phyloP scores from a whole-genome alignment of 345 rosid species.

The Ricinus communis region DNA sequence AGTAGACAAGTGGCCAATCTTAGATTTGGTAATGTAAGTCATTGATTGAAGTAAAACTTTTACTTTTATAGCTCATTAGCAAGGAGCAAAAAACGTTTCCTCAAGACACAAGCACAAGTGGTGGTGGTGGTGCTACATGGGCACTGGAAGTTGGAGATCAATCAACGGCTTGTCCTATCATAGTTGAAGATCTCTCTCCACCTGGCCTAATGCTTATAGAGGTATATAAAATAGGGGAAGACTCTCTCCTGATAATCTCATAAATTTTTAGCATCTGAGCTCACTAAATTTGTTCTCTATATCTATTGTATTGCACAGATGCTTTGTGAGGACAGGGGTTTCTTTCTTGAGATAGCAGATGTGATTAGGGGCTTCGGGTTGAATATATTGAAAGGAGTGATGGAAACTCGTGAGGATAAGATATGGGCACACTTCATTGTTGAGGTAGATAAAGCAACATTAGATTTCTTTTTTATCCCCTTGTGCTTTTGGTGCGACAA shows the following conservation, averaged over 20 bases:
- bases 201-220: constrained; percentile 88
- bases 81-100: constrained; percentile 31
- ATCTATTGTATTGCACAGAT: constrained; percentile 47
- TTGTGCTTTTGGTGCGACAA: neutral
- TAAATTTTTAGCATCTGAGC: constrained; percentile 1
- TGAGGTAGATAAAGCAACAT: constrained; percentile 47
- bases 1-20: constrained; percentile 5
- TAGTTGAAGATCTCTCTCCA: constrained; percentile 69
- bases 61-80: constrained; percentile 36
- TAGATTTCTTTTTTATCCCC: neutral
- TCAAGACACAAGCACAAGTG: constrained; percentile 29
- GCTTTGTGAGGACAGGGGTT: constrained; percentile 73
- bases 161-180: constrained; percentile 67
- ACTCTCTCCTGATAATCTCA: neutral
- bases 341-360: constrained; percentile 83
- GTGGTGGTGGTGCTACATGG: constrained; percentile 74
- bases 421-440: constrained; percentile 86
- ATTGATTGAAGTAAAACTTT: constrained; percentile 17
- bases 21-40: constrained; percentile 9
- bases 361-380: constrained; percentile 67
- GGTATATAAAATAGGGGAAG: constrained; percentile 37
- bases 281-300: neutral
- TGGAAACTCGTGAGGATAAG: constrained; percentile 58
- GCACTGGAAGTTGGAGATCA: constrained; percentile 78
- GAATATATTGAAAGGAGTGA: constrained; percentile 74